Conservation (phyloP, 768 basidiomycete genomes). For the Mycena galericulata region DNA sequence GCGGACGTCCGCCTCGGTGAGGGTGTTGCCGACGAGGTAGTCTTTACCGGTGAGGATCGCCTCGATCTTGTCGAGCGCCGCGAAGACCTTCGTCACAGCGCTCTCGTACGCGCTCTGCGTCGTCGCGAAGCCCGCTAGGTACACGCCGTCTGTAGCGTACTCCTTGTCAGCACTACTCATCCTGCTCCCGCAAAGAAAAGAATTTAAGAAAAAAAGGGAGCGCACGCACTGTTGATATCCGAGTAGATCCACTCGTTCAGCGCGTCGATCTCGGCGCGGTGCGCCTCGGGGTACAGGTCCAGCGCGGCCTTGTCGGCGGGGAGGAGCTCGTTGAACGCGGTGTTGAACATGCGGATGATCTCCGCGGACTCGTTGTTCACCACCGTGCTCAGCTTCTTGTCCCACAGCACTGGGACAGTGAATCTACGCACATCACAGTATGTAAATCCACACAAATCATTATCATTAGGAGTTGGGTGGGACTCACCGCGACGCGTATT, state of each 20-base stretch:
- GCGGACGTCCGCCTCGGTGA: slow-evolving; percentile 89
- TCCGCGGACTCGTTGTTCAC: slow-evolving; percentile 97
- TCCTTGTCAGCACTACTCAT: not conserved
- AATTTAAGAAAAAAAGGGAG: too few relatives aligned
- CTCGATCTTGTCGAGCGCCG: slow-evolving; percentile 85
- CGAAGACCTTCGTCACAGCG: slow-evolving; percentile 81
- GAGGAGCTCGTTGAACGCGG: slow-evolving; percentile 80
- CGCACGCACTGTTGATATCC: slow-evolving; percentile 84
- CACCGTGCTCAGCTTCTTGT: slow-evolving; percentile 85
- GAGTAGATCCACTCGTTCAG: slow-evolving; percentile 91
- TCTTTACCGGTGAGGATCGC: slow-evolving; percentile 80
- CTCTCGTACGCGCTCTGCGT: slow-evolving; percentile 83
- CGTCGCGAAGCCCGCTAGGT: slow-evolving; percentile 89
- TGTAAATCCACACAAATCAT: not conserved
- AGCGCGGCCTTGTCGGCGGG: slow-evolving; percentile 64
- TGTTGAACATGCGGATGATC: slow-evolving; percentile 94
- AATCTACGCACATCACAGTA: slow-evolving; percentile 58
- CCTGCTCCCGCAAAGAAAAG: not conserved
- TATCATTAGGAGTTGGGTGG: too few relatives aligned
- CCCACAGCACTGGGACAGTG: slow-evolving; percentile 93
- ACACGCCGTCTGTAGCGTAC: slow-evolving; percentile 75
- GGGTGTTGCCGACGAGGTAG: slow-evolving; percentile 81
- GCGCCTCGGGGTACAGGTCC: slow-evolving; percentile 35
- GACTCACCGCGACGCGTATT: slow-evolving; percentile 75
- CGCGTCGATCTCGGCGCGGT: slow-evolving; percentile 82